A percentile compares a stretch with the other conserved stretches of the same genome.
phyloP scores from a whole-genome alignment of 2,329 filamentous ascomycete species.

The Neonectria hederae region DNA sequence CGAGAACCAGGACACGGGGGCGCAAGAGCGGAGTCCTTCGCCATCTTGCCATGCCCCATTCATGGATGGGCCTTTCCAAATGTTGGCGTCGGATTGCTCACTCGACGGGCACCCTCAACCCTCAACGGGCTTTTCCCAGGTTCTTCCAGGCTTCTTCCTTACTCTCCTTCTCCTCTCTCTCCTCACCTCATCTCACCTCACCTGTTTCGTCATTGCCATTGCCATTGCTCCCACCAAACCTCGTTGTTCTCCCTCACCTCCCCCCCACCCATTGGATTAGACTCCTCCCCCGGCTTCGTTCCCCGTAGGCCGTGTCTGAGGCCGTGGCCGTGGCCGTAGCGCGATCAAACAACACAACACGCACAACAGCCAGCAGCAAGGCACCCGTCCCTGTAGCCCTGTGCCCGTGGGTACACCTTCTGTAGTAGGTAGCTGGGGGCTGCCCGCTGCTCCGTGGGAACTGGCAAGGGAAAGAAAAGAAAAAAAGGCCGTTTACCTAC shows the following conservation, averaged over 20 bases:
- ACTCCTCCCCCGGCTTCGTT: constrained; percentile 24
- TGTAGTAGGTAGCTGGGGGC: constrained; percentile 24
- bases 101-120: constrained; percentile 4
- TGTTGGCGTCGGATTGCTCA: constrained; percentile 10
- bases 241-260: constrained; percentile 4
- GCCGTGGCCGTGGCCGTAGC: constrained; percentile 36
- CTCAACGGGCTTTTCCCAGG: constrained; percentile 15
- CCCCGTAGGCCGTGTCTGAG: constrained; percentile 14
- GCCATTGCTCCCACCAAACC: constrained; percentile 4
- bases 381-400: constrained; percentile 35
- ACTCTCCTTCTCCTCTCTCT: constrained; percentile 22
- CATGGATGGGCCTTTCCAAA: constrained; percentile 19
- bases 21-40: constrained; percentile 25
- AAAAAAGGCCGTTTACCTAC: constrained; percentile 27
- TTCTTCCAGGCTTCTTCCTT: constrained; percentile 9
- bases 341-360: constrained; percentile 37
- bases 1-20: constrained; percentile 43
- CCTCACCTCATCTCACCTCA: constrained; percentile 32
- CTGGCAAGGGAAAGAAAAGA: constrained; percentile 8
- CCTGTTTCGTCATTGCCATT: constrained; percentile 28
- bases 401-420: constrained; percentile 35
- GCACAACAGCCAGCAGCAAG: constrained; percentile 13
- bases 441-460: constrained; percentile 21
- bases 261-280: constrained; percentile 25
- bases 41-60: constrained; percentile 29